These are phyloP conservation scores for Pilatotrama ljubarskyi DNA, from an alignment of 768 basidiomycete genomes.

Conservation along the genomic window DNA sequence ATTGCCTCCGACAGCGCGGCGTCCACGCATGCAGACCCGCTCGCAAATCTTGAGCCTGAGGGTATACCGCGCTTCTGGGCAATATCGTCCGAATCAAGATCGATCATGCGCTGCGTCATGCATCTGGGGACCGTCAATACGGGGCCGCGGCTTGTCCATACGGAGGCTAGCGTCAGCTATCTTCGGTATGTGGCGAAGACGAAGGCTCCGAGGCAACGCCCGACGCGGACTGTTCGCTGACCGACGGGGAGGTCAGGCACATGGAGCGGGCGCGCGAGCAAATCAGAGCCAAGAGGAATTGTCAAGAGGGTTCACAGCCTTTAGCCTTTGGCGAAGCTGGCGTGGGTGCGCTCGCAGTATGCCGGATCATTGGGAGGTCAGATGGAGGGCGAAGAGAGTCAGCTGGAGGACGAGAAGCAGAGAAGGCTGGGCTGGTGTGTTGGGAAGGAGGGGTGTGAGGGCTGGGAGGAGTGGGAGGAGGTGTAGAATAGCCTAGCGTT, in stretches of 20 bases:
- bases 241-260: neutral
- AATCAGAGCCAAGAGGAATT: neutral
- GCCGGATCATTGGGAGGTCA: conserved; percentile 15
- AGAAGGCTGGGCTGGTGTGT: neutral
- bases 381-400: conserved; percentile 6
- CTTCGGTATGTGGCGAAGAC: conserved; percentile 10
- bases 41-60: neutral
- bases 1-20: neutral
- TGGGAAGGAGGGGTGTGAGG: neutral
- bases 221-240: conserved; percentile 8
- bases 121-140: neutral
- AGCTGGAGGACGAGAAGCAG: conserved; percentile 16
- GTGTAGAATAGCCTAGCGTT: conserved; percentile 2
- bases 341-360: conserved; percentile 13
- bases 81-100: neutral
- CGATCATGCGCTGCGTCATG: conserved; percentile 9
- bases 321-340: conserved; percentile 16
- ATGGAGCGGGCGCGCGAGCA: neutral
- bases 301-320: neutral
- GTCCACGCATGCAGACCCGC: neutral
- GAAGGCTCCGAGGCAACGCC: neutral
- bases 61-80: neutral
- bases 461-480: neutral
- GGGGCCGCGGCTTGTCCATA: conserved; percentile 6
- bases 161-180: conserved; percentile 1